Percentiles rank a stretch among this genome's conserved stretches.
These are phyloP conservation scores for Cordyceps cicadae DNA, from an alignment of 2,329 filamentous ascomycete species.

Conservation along the genomic window DNA sequence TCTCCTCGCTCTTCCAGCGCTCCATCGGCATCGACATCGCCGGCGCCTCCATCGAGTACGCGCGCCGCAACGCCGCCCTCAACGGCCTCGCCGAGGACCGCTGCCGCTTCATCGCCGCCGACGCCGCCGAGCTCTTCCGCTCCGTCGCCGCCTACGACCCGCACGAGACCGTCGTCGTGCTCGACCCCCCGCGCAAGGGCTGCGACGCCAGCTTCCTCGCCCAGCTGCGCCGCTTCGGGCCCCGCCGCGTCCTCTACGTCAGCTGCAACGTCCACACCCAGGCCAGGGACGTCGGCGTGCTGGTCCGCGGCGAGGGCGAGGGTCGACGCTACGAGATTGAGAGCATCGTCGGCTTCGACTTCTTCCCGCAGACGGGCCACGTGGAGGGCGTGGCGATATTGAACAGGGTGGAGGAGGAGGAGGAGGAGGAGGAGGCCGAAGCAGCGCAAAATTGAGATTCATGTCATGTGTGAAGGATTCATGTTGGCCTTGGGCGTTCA, in stretches of 20 bases:
- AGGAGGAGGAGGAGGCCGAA: conserved; percentile 23
- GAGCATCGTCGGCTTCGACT: conserved; percentile 87
- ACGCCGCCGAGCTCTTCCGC: conserved; percentile 76
- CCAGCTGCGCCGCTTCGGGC: conserved; percentile 72
- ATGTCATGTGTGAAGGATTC: background rate
- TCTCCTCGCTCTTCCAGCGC: conserved; percentile 74
- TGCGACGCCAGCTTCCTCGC: conserved; percentile 77
- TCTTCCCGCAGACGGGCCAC: conserved; percentile 81
- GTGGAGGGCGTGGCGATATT: conserved; percentile 61
- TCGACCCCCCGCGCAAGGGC: conserved; percentile 94
- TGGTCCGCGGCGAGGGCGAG: conserved; percentile 60
- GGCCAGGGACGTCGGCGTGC: conserved; percentile 80
- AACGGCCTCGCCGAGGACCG: conserved; percentile 62
- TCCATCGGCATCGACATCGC: conserved; percentile 89
- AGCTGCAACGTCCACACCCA: conserved; percentile 98
- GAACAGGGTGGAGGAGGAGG: conserved; percentile 41
- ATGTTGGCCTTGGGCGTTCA: no score
- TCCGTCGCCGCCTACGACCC: conserved; percentile 59
- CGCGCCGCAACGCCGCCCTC: conserved; percentile 65
- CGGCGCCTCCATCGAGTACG: conserved; percentile 66
- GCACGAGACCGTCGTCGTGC: conserved; percentile 82
- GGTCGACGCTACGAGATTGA: conserved; percentile 69
- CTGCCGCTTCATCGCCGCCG: conserved; percentile 80
- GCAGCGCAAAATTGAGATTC: no score
- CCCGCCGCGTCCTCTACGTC: conserved; percentile 79